These are phyloP conservation scores for Aspergillus sp. DNA, from an alignment of 2,329 filamentous ascomycete species.

Conservation along the genomic window DNA sequence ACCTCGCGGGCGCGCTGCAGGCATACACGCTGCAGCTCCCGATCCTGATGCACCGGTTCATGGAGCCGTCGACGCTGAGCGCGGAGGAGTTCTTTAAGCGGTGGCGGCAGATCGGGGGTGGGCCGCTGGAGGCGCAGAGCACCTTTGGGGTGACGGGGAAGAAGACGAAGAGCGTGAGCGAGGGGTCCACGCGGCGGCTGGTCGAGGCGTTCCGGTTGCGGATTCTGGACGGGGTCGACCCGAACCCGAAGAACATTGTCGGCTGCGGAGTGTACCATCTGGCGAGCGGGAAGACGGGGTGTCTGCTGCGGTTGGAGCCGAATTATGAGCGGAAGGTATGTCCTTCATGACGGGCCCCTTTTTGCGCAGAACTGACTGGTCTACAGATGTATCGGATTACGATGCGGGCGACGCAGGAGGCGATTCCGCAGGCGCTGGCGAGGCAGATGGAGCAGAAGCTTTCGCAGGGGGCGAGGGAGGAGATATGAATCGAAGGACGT, in stretches of 20 bases:
- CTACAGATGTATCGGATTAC: slow-evolving; percentile 87
- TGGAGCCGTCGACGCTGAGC: slow-evolving; percentile 79
- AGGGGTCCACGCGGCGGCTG: slow-evolving; percentile 59
- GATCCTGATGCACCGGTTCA: slow-evolving; percentile 85
- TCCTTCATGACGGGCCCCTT: slow-evolving; percentile 6
- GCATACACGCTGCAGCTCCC: slow-evolving; percentile 86
- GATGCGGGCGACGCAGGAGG: slow-evolving; percentile 85
- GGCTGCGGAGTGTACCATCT: slow-evolving; percentile 71
- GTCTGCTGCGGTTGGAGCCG: slow-evolving; percentile 84
- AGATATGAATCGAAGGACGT: slow-evolving; percentile 6
- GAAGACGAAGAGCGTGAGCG: slow-evolving; percentile 56
- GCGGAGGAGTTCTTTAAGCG: slow-evolving; percentile 97
- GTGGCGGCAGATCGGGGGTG: slow-evolving; percentile 95
- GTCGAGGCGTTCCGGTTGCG: slow-evolving; percentile 87
- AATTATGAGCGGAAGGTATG: slow-evolving; percentile 85
- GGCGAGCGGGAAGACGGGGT: slow-evolving; percentile 84
- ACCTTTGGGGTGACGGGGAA: slow-evolving; percentile 64
- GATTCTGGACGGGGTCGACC: slow-evolving; percentile 74
- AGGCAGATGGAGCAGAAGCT: slow-evolving; percentile 83
- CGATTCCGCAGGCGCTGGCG: slow-evolving; percentile 67
- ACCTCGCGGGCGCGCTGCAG: slow-evolving; percentile 86
- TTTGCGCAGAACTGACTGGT: slow-evolving; percentile 4
- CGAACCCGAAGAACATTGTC: slow-evolving; percentile 87
- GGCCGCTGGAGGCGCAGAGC: slow-evolving; percentile 74
- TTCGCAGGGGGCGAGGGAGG: slow-evolving; percentile 39